Conservation (phyloP, 768 basidiomycete genomes). For the Tulasnella sp. region DNA sequence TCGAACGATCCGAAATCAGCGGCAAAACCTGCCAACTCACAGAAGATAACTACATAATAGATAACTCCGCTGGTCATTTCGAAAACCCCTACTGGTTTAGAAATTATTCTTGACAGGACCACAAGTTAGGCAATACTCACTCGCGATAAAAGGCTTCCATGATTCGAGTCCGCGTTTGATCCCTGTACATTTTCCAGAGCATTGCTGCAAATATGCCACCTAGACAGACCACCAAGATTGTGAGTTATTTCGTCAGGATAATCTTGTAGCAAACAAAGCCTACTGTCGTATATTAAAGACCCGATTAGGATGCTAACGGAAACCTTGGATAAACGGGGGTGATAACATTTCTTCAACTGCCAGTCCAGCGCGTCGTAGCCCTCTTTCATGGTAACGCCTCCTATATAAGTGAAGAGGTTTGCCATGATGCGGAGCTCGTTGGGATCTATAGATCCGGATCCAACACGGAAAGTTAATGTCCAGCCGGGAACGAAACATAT, state of each 20-base stretch:
- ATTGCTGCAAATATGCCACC: not conserved
- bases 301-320: not conserved
- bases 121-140: not conserved
- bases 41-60: not conserved
- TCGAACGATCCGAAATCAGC: not conserved
- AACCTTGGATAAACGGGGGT: not conserved
- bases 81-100: not conserved
- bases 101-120: not conserved
- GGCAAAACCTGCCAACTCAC: not conserved
- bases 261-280: too few species aligned
- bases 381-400: not conserved
- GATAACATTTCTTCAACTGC: not conserved
- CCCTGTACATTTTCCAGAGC: not conserved
- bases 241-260: not conserved
- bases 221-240: not conserved
- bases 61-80: not conserved
- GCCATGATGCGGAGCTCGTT: not conserved
- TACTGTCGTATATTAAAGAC: not conserved
- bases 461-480: not conserved
- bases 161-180: not conserved
- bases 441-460: not conserved
- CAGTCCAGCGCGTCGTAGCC: not conserved
- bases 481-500: not conserved
- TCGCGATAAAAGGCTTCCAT: not conserved
- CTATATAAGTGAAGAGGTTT: not conserved